Evolutionary conservation across 1,284 basidiomycete species (phyloP), one percentile per base, ranked within the genome.

Genomic region (Pulchroboletus neoregius): DNA sequence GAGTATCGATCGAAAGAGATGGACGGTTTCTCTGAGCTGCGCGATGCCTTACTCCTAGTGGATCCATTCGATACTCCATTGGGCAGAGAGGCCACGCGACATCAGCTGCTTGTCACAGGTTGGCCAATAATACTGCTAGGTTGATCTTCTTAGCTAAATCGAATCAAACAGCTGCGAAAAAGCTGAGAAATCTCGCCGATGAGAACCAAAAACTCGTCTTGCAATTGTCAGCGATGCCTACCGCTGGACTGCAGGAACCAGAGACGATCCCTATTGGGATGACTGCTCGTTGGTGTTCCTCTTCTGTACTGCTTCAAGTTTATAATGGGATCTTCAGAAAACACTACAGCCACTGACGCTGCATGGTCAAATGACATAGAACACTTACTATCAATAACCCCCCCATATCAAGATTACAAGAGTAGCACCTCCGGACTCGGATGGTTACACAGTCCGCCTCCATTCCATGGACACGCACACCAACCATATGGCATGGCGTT

Each of bases 1-100:
- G 60, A 54, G 26, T 65, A 67, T 18, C 63, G 65, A 15, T 57
- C 50, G 34, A 66, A 66, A 46, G 63, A 67, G 46, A 56, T 52
- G n/a, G 63, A 64, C 30, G 61, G 61, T 18, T 63, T 63, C 50
- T 45, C 61, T 13, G 63, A 63, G 30, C 57, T 63, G 23, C 61
- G 60, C 36, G 48, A 58, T 4, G 54, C 62, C 7, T 24, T 62
- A 6, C 52, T 62, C 24, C 44, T 61, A 5, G 53, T 57, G n/a
- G 51, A 60, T 46, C 62, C 59, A 18, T 55, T 60, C 37, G 59
- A 55, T 5, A 44, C 48, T 12, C 61, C 58, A 41, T 42, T 58
- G 22, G 63, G 50, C 11, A 54, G 63, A 48, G 60, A 56, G 23
- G 56, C 60, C 35, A 66, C 65, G 11, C 52, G 65, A n/a, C 58